Percentiles rank a stretch among this genome's conserved stretches.
Conservation (phyloP, 192 early-diverging fungal species). For the Entrophospora sp. region DNA sequence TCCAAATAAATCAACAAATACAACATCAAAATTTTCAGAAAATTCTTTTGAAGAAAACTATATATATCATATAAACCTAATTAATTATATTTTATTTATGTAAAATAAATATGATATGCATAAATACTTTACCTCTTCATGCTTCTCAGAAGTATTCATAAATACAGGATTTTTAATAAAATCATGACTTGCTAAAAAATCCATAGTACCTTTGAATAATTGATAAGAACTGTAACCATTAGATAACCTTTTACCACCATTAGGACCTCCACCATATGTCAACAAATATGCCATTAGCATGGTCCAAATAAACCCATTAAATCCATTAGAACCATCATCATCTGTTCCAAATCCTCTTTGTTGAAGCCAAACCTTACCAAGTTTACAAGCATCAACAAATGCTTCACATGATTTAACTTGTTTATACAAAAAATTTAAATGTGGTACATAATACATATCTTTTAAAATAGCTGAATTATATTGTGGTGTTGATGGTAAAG, state of each 20-base stretch:
- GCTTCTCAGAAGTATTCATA: slow-evolving; percentile 50
- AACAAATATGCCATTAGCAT: slow-evolving; percentile 88
- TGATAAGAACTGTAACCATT: slow-evolving; percentile 75
- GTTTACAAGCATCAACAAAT: slow-evolving; percentile 69
- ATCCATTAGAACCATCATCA: slow-evolving; percentile 31
- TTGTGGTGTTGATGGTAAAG: slow-evolving; percentile 70
- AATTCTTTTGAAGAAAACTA: slow-evolving; percentile 59
- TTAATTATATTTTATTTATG: not conserved
- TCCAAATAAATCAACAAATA: slow-evolving; percentile 79
- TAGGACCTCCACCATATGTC: slow-evolving; percentile 43
- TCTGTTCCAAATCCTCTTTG: slow-evolving; percentile 59
- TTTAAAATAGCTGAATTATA: slow-evolving; percentile 80
- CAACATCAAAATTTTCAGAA: slow-evolving; percentile 56
- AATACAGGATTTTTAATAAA: slow-evolving; percentile 57
- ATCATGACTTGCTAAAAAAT: slow-evolving; percentile 71
- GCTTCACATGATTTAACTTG: slow-evolving; percentile 60
- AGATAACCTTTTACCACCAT: slow-evolving; percentile 53
- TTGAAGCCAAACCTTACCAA: slow-evolving; percentile 78
- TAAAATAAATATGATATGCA: not conserved
- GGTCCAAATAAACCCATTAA: slow-evolving; percentile 73
- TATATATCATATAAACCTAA: slow-evolving; percentile 20
- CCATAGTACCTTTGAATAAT: slow-evolving; percentile 76
- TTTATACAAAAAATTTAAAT: slow-evolving; percentile 71
- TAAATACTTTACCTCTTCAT: slow-evolving; percentile 38
- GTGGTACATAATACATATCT: slow-evolving; percentile 65